Evolutionary conservation across 2,329 filamentous ascomycete genomes (phyloP).

Genomic region (Aspergillus ochraceoroseus): DNA sequence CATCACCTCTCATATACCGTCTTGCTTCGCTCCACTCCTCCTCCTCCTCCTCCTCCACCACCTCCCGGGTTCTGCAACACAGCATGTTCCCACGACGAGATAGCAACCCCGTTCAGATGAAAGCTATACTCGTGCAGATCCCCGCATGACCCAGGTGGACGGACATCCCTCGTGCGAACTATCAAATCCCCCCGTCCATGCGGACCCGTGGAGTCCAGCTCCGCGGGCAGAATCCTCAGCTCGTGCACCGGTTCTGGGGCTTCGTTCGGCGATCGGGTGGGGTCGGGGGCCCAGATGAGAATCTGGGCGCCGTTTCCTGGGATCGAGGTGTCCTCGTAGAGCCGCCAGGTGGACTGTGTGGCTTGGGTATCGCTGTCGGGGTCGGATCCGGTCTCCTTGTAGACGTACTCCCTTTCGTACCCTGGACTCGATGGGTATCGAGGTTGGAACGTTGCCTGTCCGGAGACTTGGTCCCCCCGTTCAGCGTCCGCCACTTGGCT

Average conservation of each 20-base stretch:
- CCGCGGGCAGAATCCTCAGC: background rate
- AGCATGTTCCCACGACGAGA: too few species aligned
- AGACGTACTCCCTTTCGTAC: conserved; percentile 38
- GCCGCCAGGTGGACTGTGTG: conserved; percentile 14
- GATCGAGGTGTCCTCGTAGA: conserved; percentile 11
- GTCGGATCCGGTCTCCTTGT: conserved; percentile 19
- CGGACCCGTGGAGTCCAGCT: too few species aligned
- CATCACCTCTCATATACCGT: too few species aligned
- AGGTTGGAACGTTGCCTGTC: conserved; percentile 61
- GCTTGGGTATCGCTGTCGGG: background rate
- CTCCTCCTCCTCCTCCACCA: too few species aligned
- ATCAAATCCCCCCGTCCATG: too few species aligned
- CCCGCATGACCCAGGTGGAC: too few species aligned
- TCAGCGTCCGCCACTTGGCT: conserved; percentile 35
- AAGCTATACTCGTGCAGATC: too few species aligned
- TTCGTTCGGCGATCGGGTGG: background rate
- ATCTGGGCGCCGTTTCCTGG: conserved; percentile 12
- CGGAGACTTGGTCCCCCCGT: conserved; percentile 40
- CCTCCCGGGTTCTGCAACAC: too few species aligned
- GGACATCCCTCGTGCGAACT: too few species aligned
- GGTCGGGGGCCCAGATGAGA: conserved; percentile 14
- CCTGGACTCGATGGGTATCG: conserved; percentile 50
- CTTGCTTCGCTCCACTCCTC: too few species aligned
- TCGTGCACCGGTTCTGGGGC: background rate
- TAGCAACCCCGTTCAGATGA: too few species aligned